A percentile compares a stretch with the other conserved stretches of the same genome.
phyloP scores from a whole-genome alignment of 106 monocot genomes.

The Apostasia shenzhenica region DNA sequence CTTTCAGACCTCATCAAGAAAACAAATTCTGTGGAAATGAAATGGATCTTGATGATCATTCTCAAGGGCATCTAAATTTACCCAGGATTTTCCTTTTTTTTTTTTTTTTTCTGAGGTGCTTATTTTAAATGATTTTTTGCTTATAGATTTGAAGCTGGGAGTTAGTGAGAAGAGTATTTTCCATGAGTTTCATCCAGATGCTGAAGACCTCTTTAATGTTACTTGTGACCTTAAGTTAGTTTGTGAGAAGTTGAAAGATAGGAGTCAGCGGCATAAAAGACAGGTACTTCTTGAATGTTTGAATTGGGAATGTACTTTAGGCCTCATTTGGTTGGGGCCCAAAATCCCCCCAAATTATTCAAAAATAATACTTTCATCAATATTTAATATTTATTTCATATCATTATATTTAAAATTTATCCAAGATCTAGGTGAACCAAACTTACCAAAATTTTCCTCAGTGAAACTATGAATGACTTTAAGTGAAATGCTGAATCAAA shows the following conservation, averaged over 20 bases:
- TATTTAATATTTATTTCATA: too few relatives aligned
- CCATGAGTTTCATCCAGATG: constrained; percentile 97
- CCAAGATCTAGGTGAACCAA: too few relatives aligned
- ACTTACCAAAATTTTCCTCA: too few relatives aligned
- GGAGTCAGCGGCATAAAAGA: constrained; percentile 77
- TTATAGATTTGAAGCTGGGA: constrained; percentile 87
- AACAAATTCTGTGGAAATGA: constrained; percentile 97
- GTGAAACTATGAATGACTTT: too few relatives aligned
- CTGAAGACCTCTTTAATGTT: constrained; percentile 97
- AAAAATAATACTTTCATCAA: too few relatives aligned
- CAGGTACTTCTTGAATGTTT: constrained; percentile 42
- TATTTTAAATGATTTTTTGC: background rate
- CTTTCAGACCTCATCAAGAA: constrained; percentile 87
- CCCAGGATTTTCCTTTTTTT: background rate
- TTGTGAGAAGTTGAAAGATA: constrained; percentile 88
- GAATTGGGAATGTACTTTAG: too few relatives aligned
- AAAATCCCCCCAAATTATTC: too few relatives aligned
- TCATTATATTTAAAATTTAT: too few relatives aligned
- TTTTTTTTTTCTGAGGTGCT: background rate
- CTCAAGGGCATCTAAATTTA: constrained; percentile 53
- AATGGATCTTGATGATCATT: constrained; percentile 95
- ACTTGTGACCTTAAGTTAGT: constrained; percentile 97
- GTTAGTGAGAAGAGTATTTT: constrained; percentile 94
- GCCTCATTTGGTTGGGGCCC: too few relatives aligned
- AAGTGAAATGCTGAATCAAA: too few relatives aligned